Percentiles rank a stretch among this genome's conserved stretches.
Evolutionary conservation across 179 eudicot species (phyloP).

Genomic region (Drosera spatulata): DNA sequence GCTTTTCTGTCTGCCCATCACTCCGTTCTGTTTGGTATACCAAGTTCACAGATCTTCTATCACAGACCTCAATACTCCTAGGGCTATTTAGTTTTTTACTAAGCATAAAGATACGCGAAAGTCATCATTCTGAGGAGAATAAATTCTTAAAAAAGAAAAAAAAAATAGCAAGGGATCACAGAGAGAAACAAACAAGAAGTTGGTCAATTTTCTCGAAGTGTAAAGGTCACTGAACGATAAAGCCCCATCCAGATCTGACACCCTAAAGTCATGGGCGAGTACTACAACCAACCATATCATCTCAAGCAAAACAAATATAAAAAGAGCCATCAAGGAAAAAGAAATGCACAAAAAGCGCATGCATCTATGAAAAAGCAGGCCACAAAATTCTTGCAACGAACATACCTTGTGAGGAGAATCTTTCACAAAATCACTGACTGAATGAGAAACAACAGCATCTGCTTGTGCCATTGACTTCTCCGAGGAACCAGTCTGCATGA

Average conservation of each 20-base stretch:
- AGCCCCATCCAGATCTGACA: no score
- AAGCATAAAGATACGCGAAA: no score
- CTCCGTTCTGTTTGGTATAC: no score
- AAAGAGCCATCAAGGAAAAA: neutral
- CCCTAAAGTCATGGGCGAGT: neutral
- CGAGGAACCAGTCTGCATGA: constrained; percentile 93
- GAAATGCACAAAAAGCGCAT: neutral
- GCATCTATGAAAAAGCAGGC: neutral
- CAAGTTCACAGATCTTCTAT: no score
- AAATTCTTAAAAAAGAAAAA: no score
- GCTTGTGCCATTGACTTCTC: constrained; percentile 45
- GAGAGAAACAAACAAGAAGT: constrained; percentile 8
- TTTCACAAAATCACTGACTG: constrained; percentile 45
- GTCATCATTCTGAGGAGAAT: no score
- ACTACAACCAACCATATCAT: neutral
- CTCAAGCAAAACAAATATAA: neutral
- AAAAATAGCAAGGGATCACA: constrained; percentile 40
- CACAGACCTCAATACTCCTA: no score
- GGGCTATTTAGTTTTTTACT: no score
- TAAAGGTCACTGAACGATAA: no score
- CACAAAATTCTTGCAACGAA: constrained; percentile 7
- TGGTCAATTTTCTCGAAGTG: no score
- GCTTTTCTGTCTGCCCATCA: no score
- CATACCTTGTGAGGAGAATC: constrained; percentile 93
- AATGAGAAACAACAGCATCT: constrained; percentile 14